These are phyloP conservation scores for Bipolaris gigantea DNA, from an alignment of 2,329 filamentous ascomycete species.

Conservation along the genomic window DNA sequence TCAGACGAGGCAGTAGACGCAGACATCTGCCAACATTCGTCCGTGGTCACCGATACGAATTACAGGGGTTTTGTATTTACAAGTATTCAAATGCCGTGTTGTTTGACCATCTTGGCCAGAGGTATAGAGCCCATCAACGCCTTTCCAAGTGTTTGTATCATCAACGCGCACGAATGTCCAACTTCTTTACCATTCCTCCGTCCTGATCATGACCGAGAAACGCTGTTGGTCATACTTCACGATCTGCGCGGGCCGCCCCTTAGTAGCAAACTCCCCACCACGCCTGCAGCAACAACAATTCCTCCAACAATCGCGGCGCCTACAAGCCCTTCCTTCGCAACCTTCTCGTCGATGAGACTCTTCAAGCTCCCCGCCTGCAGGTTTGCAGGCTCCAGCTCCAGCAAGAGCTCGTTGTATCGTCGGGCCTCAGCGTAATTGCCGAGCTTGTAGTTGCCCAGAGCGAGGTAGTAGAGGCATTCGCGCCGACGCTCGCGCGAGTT, in stretches of 20 bases:
- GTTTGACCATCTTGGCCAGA: slow-evolving; percentile 16
- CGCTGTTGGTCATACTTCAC: slow-evolving; percentile 21
- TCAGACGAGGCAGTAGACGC: not conserved
- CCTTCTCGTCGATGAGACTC: slow-evolving; percentile 90
- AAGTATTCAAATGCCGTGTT: slow-evolving; percentile 11
- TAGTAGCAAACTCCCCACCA: slow-evolving; percentile 85
- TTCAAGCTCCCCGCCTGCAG: slow-evolving; percentile 86
- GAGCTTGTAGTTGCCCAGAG: slow-evolving; percentile 95
- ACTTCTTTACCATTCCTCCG: not conserved
- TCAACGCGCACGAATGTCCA: slow-evolving; percentile 1
- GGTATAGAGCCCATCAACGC: slow-evolving; percentile 34
- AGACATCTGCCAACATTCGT: not conserved
- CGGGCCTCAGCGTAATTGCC: slow-evolving; percentile 95
- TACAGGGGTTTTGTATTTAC: slow-evolving; percentile 8
- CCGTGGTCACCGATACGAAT: not conserved
- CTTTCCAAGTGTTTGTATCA: slow-evolving; percentile 20
- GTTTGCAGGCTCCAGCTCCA: slow-evolving; percentile 90
- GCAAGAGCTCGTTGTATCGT: slow-evolving; percentile 87
- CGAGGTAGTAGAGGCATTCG: slow-evolving; percentile 98
- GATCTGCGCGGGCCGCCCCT: slow-evolving; percentile 67
- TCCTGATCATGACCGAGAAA: not conserved
- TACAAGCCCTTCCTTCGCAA: slow-evolving; percentile 89
- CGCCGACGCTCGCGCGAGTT: slow-evolving; percentile 87
- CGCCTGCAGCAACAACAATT: slow-evolving; percentile 87
- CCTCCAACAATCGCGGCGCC: slow-evolving; percentile 95